Percentiles rank a stretch among this genome's conserved stretches.
Conservation (phyloP, 1,284 basidiomycete species). For the Marasmius sp. region DNA sequence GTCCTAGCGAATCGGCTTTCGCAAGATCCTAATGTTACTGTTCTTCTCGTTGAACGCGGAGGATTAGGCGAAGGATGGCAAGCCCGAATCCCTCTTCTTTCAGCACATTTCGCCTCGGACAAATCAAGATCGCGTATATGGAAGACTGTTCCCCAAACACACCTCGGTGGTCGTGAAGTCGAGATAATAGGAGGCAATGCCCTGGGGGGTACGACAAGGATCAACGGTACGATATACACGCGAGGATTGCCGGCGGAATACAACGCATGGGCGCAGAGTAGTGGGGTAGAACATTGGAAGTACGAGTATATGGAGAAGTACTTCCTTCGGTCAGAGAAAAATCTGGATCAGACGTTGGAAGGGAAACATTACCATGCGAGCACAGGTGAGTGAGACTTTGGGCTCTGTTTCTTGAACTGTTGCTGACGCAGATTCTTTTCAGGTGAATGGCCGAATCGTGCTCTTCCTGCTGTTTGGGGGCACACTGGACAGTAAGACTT, state of each 20-base stretch:
- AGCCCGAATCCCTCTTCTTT: constrained; percentile 28
- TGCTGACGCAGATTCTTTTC: not conserved
- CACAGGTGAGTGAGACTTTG: not conserved
- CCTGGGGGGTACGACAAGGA: constrained; percentile 37
- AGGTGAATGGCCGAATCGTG: not conserved
- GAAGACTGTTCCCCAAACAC: constrained; percentile 13
- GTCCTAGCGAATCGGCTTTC: constrained; percentile 34
- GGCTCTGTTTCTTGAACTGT: not conserved
- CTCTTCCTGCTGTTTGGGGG: not conserved
- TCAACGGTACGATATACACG: constrained; percentile 35
- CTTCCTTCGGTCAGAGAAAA: constrained; percentile 29
- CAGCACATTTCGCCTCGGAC: constrained; percentile 22
- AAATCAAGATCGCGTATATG: constrained; percentile 18
- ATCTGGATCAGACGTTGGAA: not conserved
- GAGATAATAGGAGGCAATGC: constrained; percentile 31
- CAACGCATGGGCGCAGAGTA: constrained; percentile 23
- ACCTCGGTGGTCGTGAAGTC: constrained; percentile 16
- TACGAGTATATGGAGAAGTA: constrained; percentile 27
- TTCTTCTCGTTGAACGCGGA: constrained; percentile 34
- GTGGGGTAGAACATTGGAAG: constrained; percentile 28
- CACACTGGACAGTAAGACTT: not conserved
- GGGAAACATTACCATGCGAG: not conserved
- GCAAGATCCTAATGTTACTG: constrained; percentile 24
- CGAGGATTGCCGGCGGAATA: constrained; percentile 28
- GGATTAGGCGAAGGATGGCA: constrained; percentile 19